Base-by-base conservation (phyloP, 2,329 filamentous ascomycete genomes). In the Venturia effusa region DNA sequence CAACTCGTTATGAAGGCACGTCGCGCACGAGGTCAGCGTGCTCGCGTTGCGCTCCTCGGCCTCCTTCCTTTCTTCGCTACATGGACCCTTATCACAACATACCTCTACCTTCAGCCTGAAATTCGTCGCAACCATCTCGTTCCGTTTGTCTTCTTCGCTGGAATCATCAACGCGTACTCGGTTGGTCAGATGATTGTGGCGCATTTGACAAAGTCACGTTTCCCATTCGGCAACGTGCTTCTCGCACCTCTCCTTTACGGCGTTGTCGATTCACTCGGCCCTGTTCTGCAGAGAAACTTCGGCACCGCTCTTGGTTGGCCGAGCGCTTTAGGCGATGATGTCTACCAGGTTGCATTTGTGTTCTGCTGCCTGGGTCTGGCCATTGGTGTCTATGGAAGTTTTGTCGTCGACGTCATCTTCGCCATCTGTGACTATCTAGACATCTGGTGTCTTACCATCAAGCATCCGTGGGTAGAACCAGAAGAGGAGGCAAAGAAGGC, bases 391-490 rank as follows among this genome's bases (percentile, higher is more conserved):
- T 97, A 99, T 77, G 92, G 91, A 66, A 96, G 92, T 75, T 99
- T 99, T 74, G 91, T 97, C 64, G 89, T 96, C 39, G 94, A 97
- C 74, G 92, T 97, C 64, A 97, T 99, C 68, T 91, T 94, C 66
- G 95, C 91, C 37, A 97, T 99, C 70, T 99, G 94, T 77, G 94
- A 99, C 74, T 96, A 96, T 74, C 82, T 97, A 66, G 94, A 99
- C 74, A 99, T 99, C 69, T 97, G 92, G 91, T 99, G 94, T 74
- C 80, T 99, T 74, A 96, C 90, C 1, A 99, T 99, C 78, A 99
- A 99, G 83, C 87, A 97, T 70, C 84, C 84, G 0, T 80, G 81
- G 66, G 73, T 79, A 41, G 78, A 80, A 64, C 74, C 71, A 55
- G 69, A 74, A 64, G 67, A 70, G 62, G 63, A 68, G 64, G 62